phyloP scores from a whole-genome alignment of 2,329 filamentous ascomycete genomes.

The Sporothrix mexicana region DNA sequence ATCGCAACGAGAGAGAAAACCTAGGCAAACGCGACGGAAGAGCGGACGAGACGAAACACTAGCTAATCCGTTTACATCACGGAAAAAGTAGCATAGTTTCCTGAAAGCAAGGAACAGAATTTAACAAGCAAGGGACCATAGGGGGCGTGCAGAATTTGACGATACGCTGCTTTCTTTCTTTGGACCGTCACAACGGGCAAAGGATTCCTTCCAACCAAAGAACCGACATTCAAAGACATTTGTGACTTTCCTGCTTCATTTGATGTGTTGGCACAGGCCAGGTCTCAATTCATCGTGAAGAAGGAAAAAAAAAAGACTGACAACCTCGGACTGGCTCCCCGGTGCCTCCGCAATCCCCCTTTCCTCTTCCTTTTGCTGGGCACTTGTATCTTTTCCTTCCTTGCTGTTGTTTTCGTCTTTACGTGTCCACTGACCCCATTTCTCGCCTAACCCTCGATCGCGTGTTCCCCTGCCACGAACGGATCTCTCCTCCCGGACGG shows the following conservation, averaged over 20 bases:
- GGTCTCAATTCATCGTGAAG: not conserved
- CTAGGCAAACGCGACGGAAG: not conserved
- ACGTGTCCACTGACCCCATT: not conserved
- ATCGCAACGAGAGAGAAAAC: too few species aligned
- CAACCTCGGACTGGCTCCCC: slow-evolving; percentile 14
- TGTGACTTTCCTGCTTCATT: not conserved
- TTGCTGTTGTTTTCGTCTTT: not conserved
- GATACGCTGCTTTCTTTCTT: not conserved
- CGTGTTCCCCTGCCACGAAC: slow-evolving; percentile 11
- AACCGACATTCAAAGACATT: not conserved
- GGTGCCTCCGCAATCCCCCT: not conserved
- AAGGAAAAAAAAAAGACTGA: not conserved
- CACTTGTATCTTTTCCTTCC: not conserved
- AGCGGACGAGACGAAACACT: slow-evolving; percentile 3
- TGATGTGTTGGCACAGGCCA: not conserved
- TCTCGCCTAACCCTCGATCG: slow-evolving; percentile 14
- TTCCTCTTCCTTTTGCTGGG: too few species aligned
- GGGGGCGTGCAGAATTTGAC: not conserved
- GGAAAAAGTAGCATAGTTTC: too few species aligned
- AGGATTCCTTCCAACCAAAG: not conserved
- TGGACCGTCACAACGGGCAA: not conserved
- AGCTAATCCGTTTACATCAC: too few species aligned
- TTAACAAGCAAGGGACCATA: not conserved
- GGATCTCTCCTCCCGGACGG: slow-evolving; percentile 17
- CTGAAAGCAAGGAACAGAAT: not conserved